Conservation (phyloP, 208 protist species). For the Angomonas ambiguus region DNA sequence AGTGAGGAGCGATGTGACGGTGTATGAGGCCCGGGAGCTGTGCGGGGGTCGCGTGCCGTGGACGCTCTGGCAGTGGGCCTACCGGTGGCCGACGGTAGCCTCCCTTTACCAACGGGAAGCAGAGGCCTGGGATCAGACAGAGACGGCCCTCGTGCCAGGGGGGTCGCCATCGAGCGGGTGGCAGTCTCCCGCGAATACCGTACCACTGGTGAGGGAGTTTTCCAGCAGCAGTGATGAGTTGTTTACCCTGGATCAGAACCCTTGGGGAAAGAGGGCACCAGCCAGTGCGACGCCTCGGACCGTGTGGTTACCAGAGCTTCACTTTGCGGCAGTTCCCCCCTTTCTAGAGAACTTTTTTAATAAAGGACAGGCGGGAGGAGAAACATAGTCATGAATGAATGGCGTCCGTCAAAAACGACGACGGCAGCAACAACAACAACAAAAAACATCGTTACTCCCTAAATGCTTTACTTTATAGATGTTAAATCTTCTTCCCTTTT, state of each 20-base stretch:
- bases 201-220: neutral
- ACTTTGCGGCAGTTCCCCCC: constrained; percentile 14
- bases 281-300: constrained; percentile 16
- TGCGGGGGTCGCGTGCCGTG: constrained; percentile 54
- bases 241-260: constrained; percentile 15
- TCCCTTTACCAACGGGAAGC: constrained; percentile 15
- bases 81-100: constrained; percentile 54
- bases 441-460: neutral
- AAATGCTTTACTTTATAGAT: neutral
- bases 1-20: constrained; percentile 28
- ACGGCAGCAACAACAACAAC: too few relatives aligned
- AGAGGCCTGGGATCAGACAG: constrained; percentile 1
- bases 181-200: constrained; percentile 7
- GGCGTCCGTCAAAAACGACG: too few relatives aligned
- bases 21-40: constrained; percentile 44
- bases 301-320: constrained; percentile 28
- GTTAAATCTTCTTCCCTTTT: neutral
- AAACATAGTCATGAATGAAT: neutral
- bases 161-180: neutral
- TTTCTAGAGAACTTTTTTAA: constrained; percentile 17
- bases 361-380: neutral
- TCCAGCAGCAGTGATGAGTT: constrained; percentile 24
- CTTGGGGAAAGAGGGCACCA: constrained; percentile 12
- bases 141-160: neutral
- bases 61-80: constrained; percentile 87